phyloP scores from a whole-genome alignment of 108 stramenopile species.

The Schizochytrium sp. region DNA sequence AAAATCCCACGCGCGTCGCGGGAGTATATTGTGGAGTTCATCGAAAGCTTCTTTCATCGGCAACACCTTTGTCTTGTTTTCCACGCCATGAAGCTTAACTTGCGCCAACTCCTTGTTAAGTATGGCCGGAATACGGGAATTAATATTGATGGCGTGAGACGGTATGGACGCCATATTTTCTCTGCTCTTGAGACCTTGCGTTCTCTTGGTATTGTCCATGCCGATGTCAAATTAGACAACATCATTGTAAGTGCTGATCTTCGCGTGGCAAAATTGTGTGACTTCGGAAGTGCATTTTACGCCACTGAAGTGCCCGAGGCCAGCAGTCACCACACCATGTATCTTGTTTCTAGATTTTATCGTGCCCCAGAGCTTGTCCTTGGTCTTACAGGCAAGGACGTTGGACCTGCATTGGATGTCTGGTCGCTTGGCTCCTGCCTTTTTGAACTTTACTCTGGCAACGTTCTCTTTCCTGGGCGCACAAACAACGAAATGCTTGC shows the following conservation, averaged over 20 bases:
- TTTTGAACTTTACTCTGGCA: slow-evolving; percentile 93
- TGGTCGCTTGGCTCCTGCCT: slow-evolving; percentile 92
- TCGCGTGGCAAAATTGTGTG: slow-evolving; percentile 85
- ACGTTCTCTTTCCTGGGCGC: slow-evolving; percentile 87
- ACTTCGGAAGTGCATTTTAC: slow-evolving; percentile 94
- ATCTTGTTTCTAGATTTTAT: slow-evolving; percentile 97
- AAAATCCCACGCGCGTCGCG: slow-evolving; percentile 66
- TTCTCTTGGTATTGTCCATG: slow-evolving; percentile 88
- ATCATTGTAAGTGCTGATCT: slow-evolving; percentile 91
- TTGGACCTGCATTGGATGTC: slow-evolving; percentile 82
- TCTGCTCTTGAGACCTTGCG: slow-evolving; percentile 86
- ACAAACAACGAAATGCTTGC: slow-evolving; percentile 95
- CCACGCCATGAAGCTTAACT: slow-evolving; percentile 85
- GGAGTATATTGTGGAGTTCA: slow-evolving; percentile 72
- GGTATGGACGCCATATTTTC: slow-evolving; percentile 90
- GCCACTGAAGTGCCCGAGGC: slow-evolving; percentile 72
- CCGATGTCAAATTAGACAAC: slow-evolving; percentile 98
- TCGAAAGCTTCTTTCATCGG: slow-evolving; percentile 77
- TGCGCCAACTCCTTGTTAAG: slow-evolving; percentile 84
- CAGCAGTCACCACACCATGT: slow-evolving; percentile 90
- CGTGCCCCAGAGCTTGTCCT: slow-evolving; percentile 98
- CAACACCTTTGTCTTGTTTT: slow-evolving; percentile 87
- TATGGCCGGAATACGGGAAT: slow-evolving; percentile 93
- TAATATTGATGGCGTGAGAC: slow-evolving; percentile 86
- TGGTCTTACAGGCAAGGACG: slow-evolving; percentile 87